Base-by-base conservation (phyloP, 2,329 filamentous ascomycete genomes). In the Diaporthe sp. region DNA sequence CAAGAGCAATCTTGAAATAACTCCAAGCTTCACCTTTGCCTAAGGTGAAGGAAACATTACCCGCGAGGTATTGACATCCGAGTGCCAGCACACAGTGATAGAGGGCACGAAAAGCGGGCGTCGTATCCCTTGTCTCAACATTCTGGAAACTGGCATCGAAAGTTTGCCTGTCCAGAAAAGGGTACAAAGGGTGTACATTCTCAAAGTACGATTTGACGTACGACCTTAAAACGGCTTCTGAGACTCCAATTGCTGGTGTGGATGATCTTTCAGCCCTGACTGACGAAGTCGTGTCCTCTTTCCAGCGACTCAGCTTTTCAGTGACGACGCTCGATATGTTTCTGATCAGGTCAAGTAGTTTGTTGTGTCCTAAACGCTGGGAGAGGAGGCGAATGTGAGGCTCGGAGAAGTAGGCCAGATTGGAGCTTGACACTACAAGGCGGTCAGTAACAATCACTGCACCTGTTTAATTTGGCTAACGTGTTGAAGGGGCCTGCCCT, bases 61-160 rank as follows among this genome's bases (percentile, higher is more conserved):
- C 20, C 13, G 10, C 20, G 8, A 34, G 28, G 4, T 37, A 28
- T n/a, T 67, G 61, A 8, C 44, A 67, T 8, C 61, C 61, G 2
- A 67, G 61, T n/a, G 61, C 61, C 44, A 67, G 61, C 17, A 67
- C 61, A 17, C 25, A 37, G 44, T 67, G 42, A 37, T 51, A 67
- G n/a, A 67, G 61, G 5, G 61, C 44, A n/a, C 61, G 61, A 25
- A 67, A 67, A 3, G 61, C 42, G 6, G 28, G 28, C 6, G 10
- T 67, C 10, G 28, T 37, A 6, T 67, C 61, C 20, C 61, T 67
- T 12, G 10, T 37, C 28, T 51, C 28, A 8, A 34, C 20, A 49
- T n/a, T n/a, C 20, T 22, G 6, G 10, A 67, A 31, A 0, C 28
- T n/a, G 28, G 44, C 10, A 4, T 67, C 61, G 28, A 67, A 67